Base-by-base conservation (phyloP, 192 early-diverging fungal species). In the Dissophora globulifera region DNA sequence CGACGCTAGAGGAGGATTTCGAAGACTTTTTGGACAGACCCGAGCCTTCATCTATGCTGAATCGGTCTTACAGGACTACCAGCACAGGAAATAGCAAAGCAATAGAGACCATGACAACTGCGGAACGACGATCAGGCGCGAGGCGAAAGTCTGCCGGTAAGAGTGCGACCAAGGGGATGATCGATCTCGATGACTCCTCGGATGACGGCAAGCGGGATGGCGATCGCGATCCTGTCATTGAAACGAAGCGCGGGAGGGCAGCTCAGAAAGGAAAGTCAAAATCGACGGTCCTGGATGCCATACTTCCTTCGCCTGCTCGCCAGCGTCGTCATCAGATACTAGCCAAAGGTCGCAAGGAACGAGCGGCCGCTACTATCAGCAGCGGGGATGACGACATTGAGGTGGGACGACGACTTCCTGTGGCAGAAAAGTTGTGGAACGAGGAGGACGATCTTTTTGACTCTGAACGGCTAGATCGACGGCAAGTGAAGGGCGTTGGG, bases 381-480 rank as follows among this genome's bases (percentile, higher is more conserved):
- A 26, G 48, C 19, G 43, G 38, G 10, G 72, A 76, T 1, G 50
- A 61, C 23, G 63, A 67, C 10, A 56, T 58, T 27, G 63, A 66
- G 27, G 19, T 57, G 29, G 58, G 52, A 17, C 51, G 45, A 13
- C 58, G 30, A 4, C 50, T 23, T 32, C 54, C 55, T 13, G 15
- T 66, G n/a, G 25, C 57, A 1, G 72, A 67, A 48, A 76, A 67
- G 23, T 47, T 76, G 2, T 76, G 72, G 72, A 76, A 67, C 35
- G 50, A 50, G 8, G 64, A 76, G 11, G 64, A 76, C 45, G 72
- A 76, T 25, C 58, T 50, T 6, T 67, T 76, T 30, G 58, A 62
- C 6, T 60, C 64, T 19, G 72, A 67, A 26, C 23, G 50, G 3
- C 45, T 76, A 20, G 72, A 76, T 56, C 57, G 35, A 22, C 63